phyloP scores from a whole-genome alignment of 306 rosid genomes.

The Quercus mongolica region DNA sequence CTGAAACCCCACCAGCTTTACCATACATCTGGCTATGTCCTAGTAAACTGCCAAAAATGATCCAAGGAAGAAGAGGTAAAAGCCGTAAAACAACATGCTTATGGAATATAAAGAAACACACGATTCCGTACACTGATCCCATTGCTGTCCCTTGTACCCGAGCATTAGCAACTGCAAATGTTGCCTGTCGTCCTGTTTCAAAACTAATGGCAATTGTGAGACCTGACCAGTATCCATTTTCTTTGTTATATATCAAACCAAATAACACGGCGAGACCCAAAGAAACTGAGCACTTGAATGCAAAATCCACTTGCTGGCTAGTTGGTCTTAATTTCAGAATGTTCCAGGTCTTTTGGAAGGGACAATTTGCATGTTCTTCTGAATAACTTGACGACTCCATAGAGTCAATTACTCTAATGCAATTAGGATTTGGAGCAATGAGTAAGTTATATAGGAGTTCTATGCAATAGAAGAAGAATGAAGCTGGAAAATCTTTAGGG shows the following conservation, averaged over 20 bases:
- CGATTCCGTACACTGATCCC: constrained; percentile 68
- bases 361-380: background rate
- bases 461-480: constrained; percentile 65
- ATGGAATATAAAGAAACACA: constrained; percentile 43
- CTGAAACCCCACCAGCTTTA: constrained; percentile 65
- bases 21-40: constrained; percentile 75
- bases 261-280: constrained; percentile 63
- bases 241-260: constrained; percentile 54
- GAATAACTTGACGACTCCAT: background rate
- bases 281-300: constrained; percentile 65
- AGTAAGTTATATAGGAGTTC: constrained; percentile 34
- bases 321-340: constrained; percentile 31
- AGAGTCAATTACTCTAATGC: background rate
- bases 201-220: constrained; percentile 60
- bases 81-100: constrained; percentile 29
- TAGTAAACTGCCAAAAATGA: constrained; percentile 54
- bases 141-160: constrained; percentile 77
- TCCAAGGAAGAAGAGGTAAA: constrained; percentile 68
- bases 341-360: constrained; percentile 19
- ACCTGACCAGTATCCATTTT: constrained; percentile 72
- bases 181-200: constrained; percentile 48
- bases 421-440: constrained; percentile 16
- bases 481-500: constrained; percentile 38
- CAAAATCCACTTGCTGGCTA: constrained; percentile 40
- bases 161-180: constrained; percentile 60